These are phyloP conservation scores for Zygotorulaspora florentina DNA, from an alignment of 805 yeast species.

Conservation along the genomic window DNA sequence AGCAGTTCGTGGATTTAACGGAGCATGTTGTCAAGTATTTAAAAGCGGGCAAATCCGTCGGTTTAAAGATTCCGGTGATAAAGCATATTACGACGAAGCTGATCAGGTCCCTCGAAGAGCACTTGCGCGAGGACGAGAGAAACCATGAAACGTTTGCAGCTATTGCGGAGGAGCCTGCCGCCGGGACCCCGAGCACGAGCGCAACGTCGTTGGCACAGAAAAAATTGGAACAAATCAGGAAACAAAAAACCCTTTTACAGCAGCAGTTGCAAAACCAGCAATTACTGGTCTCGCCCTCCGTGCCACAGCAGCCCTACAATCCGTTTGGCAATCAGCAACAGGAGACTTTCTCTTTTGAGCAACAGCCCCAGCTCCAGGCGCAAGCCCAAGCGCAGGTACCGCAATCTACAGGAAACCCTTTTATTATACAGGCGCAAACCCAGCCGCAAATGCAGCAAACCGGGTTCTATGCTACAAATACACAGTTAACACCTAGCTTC, in stretches of 20 bases:
- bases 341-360: conserved; percentile 18
- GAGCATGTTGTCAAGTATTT: conserved; percentile 82
- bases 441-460: conserved; percentile 22
- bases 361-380: conserved; percentile 12
- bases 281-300: conserved; percentile 24
- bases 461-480: conserved; percentile 27
- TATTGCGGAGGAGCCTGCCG: conserved; percentile 11
- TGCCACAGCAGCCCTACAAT: conserved; percentile 30
- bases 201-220: conserved; percentile 29
- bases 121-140: conserved; percentile 78
- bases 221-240: conserved; percentile 35
- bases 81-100: conserved; percentile 96
- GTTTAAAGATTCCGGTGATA: conserved; percentile 89
- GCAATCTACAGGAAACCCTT: conserved; percentile 22
- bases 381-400: conserved; percentile 19
- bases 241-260: conserved; percentile 31
- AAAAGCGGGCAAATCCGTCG: conserved; percentile 86
- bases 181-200: conserved; percentile 11
- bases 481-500: conserved; percentile 34
- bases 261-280: conserved; percentile 33
- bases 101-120: conserved; percentile 81
- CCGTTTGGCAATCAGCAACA: conserved; percentile 31
- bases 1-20: conserved; percentile 79
- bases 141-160: conserved; percentile 19
- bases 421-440: conserved; percentile 25